Evolutionary conservation across 768 basidiomycete genomes (phyloP).

Genomic region (Leccinum broughii): DNA sequence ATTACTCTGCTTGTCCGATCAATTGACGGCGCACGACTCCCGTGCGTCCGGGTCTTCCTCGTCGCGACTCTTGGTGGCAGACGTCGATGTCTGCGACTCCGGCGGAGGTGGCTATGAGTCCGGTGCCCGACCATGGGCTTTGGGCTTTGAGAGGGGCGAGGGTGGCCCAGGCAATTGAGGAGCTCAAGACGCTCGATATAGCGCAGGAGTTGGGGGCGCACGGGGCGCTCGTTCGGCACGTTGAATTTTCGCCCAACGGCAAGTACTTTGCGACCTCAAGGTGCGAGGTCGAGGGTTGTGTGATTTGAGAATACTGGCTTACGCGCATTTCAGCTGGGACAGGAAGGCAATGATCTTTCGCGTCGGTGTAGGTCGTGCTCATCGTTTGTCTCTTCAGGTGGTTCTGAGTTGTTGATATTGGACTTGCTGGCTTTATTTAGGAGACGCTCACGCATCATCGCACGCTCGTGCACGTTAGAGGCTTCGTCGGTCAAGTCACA

Average conservation of each 20-base stretch:
- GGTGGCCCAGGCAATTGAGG: conserved; percentile 40
- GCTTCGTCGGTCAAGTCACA: conserved; percentile 55
- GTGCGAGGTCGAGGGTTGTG: conserved; percentile 20
- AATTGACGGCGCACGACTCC: conserved; percentile 6
- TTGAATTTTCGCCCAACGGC: conserved; percentile 59
- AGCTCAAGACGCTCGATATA: conserved; percentile 38
- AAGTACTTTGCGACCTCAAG: conserved; percentile 55
- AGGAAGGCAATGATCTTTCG: conserved; percentile 48
- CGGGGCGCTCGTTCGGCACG: conserved; percentile 51
- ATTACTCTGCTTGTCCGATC: no score
- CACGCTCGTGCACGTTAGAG: conserved; percentile 48
- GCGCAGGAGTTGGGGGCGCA: conserved; percentile 44
- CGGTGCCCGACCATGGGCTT: conserved; percentile 19
- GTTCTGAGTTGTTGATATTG: background rate
- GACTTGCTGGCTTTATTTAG: conserved; percentile 23
- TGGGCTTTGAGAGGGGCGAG: conserved; percentile 37
- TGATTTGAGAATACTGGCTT: background rate
- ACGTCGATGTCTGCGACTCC: conserved; percentile 4
- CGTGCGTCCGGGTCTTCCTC: conserved; percentile 25
- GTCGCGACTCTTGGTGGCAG: conserved; percentile 32
- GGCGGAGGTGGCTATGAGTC: conserved; percentile 12
- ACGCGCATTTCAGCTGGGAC: conserved; percentile 43
- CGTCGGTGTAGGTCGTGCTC: conserved; percentile 38
- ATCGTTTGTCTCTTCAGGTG: background rate
- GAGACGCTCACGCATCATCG: conserved; percentile 43